Evolutionary conservation across 768 basidiomycete species (phyloP), one percentile per base, ranked within the genome.

Genomic region (Scleroderma citrinum): DNA sequence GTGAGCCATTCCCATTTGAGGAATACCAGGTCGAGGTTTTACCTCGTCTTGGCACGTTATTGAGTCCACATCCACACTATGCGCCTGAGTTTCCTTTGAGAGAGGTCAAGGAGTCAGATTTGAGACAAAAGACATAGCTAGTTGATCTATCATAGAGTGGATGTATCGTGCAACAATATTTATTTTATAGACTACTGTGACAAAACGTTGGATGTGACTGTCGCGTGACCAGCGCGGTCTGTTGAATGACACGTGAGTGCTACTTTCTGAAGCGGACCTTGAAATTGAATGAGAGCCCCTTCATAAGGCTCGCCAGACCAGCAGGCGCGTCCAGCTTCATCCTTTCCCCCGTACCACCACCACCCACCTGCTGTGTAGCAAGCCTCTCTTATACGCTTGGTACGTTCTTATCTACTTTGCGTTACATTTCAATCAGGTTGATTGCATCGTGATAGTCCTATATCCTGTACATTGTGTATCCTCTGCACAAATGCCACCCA

Each of bases 11-110:
- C 57, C 85, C 85, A 10, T 85, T 87, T 54, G 75, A 82, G 60
- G 79, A 83, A 58, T 92, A 80, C 60, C 77, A 87, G 55, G 81
- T 92, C 3, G 87, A 92, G 63, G 82, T 85, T 10, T 81, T 88
- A 56, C 72, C 70, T n/a, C 76, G 77, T 12, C 63, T 87, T 21
- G 87, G 77, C 19, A 84, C 80, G 0, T 61, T 87, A 24, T 66
- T 89, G 11, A 87, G 85, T 57, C 78, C 78, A 23, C 64, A 75
- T 53, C 64, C 61, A 8, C 48, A 66, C 51, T 89, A 84, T 54
- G 80, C 76, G 12, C 74, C 74, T 0, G 75, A 82, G 19, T 83
- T 85, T 42, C 48, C 49, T 16, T 57, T 67, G 35, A 51, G 54
- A 19, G 66, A 68, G 13, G 48, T 29, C 6, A 56, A 61, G 38